phyloP scores from a whole-genome alignment of 2,329 filamentous ascomycete genomes.

The Lithohypha guttulata region DNA sequence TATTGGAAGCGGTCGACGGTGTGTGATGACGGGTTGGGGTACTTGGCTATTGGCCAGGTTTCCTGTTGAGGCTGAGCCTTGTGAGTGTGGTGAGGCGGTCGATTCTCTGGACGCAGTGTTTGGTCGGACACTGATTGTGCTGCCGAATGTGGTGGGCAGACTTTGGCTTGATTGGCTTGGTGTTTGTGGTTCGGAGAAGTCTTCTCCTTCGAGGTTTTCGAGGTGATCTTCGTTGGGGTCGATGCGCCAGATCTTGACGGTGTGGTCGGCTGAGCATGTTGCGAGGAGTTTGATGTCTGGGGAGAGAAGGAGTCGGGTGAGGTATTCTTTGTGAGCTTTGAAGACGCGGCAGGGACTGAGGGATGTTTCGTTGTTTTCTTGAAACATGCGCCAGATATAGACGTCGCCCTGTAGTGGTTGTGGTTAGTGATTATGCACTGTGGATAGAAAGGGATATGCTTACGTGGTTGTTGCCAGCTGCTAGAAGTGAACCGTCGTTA shows the following conservation, averaged over 20 bases:
- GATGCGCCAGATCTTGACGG: constrained; percentile 93
- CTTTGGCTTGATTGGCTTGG: constrained; percentile 2
- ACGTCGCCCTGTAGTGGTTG: constrained; percentile 69
- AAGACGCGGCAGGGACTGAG: constrained; percentile 82
- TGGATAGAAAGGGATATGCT: constrained; percentile 18
- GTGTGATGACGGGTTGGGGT: constrained; percentile 15
- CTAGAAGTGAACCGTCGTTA: constrained; percentile 83
- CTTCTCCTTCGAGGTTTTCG: constrained; percentile 14
- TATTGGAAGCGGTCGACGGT: constrained; percentile 49
- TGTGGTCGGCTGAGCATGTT: constrained; percentile 87
- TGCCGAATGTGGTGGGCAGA: constrained; percentile 7
- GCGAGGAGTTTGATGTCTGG: constrained; percentile 90
- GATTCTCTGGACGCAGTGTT: constrained; percentile 6
- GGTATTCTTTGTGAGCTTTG: constrained; percentile 81
- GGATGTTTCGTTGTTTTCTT: constrained; percentile 69
- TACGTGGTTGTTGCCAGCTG: constrained; percentile 85
- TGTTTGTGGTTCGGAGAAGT: constrained; percentile 2
- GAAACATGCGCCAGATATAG: constrained; percentile 91
- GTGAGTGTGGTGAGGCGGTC: neutral
- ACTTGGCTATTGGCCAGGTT: constrained; percentile 8
- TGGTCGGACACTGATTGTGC: constrained; percentile 4
- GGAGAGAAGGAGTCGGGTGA: constrained; percentile 81
- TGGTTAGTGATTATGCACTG: constrained; percentile 3
- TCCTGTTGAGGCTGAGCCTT: neutral
- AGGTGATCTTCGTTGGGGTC: constrained; percentile 49